Conservation (phyloP, 257 asterid genomes). For the Misopates orontium region DNA sequence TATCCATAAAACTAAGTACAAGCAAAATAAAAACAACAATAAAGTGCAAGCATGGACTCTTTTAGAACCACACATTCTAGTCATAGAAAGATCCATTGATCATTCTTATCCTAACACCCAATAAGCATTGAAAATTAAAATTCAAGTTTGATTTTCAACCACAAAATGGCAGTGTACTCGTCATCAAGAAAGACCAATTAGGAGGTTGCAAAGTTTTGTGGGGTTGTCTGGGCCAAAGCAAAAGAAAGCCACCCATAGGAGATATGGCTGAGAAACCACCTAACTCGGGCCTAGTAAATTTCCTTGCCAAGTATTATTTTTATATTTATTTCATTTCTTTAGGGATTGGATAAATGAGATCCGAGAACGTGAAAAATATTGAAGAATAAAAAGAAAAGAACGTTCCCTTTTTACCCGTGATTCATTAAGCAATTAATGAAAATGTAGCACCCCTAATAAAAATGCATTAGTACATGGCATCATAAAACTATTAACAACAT, state of each 20-base stretch:
- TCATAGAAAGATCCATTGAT: conserved; percentile 13
- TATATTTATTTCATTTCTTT: neutral
- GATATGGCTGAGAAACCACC: conserved; percentile 31
- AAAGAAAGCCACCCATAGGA: conserved; percentile 45
- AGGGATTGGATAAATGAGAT: conserved; percentile 1
- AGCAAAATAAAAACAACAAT: conserved; percentile 10
- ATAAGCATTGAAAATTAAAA: conserved; percentile 22
- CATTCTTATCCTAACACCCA: conserved; percentile 41
- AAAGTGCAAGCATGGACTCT: conserved; percentile 23
- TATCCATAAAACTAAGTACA: conserved; percentile 23
- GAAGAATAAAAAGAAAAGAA: neutral
- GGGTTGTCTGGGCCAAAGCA: conserved; percentile 35
- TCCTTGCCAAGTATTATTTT: neutral
- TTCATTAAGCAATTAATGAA: neutral
- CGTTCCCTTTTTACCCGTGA: neutral
- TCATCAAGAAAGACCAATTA: conserved; percentile 27
- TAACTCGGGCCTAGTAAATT: too few species aligned
- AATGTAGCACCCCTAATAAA: neutral
- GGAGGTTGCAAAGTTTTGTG: conserved; percentile 30
- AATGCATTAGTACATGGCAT: neutral
- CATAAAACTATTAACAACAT: neutral
- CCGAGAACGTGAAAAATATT: neutral
- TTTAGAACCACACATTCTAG: conserved; percentile 35
- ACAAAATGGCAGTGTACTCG: conserved; percentile 31
- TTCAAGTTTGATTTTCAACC: conserved; percentile 34